Evolutionary conservation across 495 filamentous ascomycete species (phyloP), one percentile per base, ranked within the genome.

Genomic region (Symbiotaphrina buchneri): DNA sequence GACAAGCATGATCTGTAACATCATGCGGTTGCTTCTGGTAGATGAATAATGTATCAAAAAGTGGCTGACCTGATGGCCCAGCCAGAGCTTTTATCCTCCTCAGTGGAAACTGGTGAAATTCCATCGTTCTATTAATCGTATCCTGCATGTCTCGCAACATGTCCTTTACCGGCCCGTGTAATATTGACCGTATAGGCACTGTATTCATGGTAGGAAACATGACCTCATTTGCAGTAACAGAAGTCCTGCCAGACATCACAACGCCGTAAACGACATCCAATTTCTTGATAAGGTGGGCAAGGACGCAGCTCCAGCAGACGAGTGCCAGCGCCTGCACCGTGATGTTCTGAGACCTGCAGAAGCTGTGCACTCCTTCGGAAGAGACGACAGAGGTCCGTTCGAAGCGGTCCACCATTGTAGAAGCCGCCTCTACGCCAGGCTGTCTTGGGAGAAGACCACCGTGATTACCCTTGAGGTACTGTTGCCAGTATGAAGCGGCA

Each of bases 201-300:
- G 77, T 82, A 39, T 78, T 82, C 73, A 82, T 82, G 3, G 71
- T 68, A 5, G 77, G 77, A 39, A 82, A 82, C 40, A 76, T 52
- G n/a, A 76, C 43, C 11, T 59, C 45, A 18, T 64, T 54, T 4
- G 66, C 56, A 11, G 56, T 49, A 15, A 69, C 65, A 3, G 54
- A 56, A 33, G 73, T 67, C 18, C 77, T 55, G 10, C 77, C 75
- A 3, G 75, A 74, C 8, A 82, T 53, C 7, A 82, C 71, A 0
- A 69, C 62, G 8, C 77, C 77, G 37, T 77, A 82, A 0, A 60
- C 55, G 10, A 80, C 61, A 32, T 82, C 77, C 1, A 77, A 53
- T 0, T 54, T 58, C 3, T 52, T 47, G 0, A 57, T 50, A 20
- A 57, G 52, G 2, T 57, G 52, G 5, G 75, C 64, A 0, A 82